Conservation (phyloP, 306 rosid genomes). For the Pyrus betulifolia region DNA sequence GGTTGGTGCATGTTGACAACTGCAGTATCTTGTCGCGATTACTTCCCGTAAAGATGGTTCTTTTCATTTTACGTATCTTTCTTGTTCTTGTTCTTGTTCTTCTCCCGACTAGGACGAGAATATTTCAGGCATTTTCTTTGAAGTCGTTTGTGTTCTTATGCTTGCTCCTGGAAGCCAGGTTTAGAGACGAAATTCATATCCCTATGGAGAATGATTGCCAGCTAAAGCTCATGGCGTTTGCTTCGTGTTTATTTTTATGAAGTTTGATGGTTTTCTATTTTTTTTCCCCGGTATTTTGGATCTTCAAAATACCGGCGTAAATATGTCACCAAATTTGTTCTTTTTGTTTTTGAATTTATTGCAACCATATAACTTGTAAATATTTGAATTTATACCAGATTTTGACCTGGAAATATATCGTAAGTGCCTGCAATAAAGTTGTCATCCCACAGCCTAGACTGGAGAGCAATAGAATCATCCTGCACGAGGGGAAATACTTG, state of each 20-base stretch:
- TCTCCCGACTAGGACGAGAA: neutral
- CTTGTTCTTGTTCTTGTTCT: neutral
- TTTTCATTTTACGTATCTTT: neutral
- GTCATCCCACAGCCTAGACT: too few relatives aligned
- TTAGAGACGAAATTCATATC: conserved; percentile 1
- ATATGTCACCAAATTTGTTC: neutral
- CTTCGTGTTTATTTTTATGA: neutral
- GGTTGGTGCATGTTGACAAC: neutral
- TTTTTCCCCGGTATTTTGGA: neutral
- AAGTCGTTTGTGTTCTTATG: neutral
- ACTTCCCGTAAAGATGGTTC: neutral
- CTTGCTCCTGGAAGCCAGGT: neutral
- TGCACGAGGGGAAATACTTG: neutral
- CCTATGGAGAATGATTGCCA: neutral
- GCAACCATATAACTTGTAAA: neutral
- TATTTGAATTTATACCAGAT: neutral
- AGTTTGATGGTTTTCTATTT: neutral
- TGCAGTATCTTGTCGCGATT: conserved; percentile 8
- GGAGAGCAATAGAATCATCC: neutral
- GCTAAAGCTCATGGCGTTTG: neutral
- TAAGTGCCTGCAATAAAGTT: too few relatives aligned
- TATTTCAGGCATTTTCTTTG: neutral
- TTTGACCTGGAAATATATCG: neutral
- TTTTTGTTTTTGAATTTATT: neutral
- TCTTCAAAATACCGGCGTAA: neutral